These are phyloP conservation scores for Excoecaria agallocha DNA, from an alignment of 345 rosid species.

Conservation along the genomic window DNA sequence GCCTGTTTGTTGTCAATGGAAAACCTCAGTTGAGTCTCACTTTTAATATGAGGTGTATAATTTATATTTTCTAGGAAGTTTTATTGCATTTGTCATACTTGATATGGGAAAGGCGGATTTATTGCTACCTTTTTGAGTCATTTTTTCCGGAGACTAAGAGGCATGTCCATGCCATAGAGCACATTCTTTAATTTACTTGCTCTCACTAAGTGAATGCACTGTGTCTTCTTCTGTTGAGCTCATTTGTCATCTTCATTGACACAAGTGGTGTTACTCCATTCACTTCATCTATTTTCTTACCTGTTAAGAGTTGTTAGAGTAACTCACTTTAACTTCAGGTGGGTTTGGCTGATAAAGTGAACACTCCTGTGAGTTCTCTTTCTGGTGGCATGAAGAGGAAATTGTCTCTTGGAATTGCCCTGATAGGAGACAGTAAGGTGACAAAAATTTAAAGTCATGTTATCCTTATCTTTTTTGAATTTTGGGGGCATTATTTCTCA, in stretches of 20 bases:
- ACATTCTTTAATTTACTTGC: not conserved
- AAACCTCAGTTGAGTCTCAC: not conserved
- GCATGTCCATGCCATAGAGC: not conserved
- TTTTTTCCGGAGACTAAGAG: not conserved
- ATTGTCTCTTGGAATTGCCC: conserved; percentile 89
- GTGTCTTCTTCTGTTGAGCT: not conserved
- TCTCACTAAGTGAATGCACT: not conserved
- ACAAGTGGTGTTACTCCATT: not conserved
- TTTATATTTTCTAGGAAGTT: not conserved
- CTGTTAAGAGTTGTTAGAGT: conserved; percentile 5
- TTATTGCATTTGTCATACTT: not conserved
- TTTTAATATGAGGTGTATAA: not conserved
- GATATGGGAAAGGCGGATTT: not conserved
- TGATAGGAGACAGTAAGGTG: conserved; percentile 95
- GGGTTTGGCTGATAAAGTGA: conserved; percentile 89
- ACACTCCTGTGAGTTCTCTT: conserved; percentile 73
- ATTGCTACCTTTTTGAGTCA: not conserved
- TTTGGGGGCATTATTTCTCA: conserved; percentile 18
- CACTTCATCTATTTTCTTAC: not conserved
- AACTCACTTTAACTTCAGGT: conserved; percentile 46
- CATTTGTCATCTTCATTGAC: not conserved
- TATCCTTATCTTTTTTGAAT: conserved; percentile 2
- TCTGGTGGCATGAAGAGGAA: conserved; percentile 99
- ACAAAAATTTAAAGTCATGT: conserved; percentile 11
- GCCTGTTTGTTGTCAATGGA: not conserved